These are phyloP conservation scores for Paraconiothyrium sp. DNA, from an alignment of 2,329 filamentous ascomycete genomes.

Conservation along the genomic window DNA sequence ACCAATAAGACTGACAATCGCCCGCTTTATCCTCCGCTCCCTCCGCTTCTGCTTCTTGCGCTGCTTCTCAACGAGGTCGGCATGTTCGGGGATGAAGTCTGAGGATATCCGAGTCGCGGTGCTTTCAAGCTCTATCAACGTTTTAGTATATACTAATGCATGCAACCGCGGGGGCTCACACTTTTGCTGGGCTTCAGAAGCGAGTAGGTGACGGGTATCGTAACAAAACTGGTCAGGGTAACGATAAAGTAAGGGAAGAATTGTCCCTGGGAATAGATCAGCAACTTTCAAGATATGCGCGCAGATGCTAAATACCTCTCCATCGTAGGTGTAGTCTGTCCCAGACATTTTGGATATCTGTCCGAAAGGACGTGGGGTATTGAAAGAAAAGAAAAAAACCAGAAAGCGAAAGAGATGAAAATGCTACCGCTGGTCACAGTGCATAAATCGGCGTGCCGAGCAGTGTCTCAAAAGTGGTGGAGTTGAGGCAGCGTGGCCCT, in stretches of 20 bases:
- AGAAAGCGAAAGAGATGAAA: constrained; percentile 31
- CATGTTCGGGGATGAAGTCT: constrained; percentile 82
- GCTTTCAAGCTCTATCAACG: constrained; percentile 71
- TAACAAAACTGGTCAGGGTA: constrained; percentile 86
- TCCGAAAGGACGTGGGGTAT: constrained; percentile 27
- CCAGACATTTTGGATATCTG: constrained; percentile 46
- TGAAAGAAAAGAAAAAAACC: constrained; percentile 18
- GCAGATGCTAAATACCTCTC: constrained; percentile 69
- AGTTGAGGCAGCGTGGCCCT: constrained; percentile 34
- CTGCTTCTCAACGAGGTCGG: constrained; percentile 81
- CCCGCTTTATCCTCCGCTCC: constrained; percentile 87
- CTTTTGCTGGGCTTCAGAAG: constrained; percentile 81
- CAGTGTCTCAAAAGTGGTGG: constrained; percentile 22
- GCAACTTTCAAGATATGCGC: constrained; percentile 5
- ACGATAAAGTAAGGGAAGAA: constrained; percentile 99
- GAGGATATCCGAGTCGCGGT: constrained; percentile 84
- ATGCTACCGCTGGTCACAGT: constrained; percentile 23
- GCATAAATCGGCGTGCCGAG: constrained; percentile 25
- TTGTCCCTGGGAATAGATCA: constrained; percentile 71
- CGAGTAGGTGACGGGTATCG: constrained; percentile 87
- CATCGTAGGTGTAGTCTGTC: constrained; percentile 97
- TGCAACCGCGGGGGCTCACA: constrained; percentile 43
- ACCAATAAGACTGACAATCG: constrained; percentile 76
- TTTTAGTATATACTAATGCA: constrained; percentile 21
- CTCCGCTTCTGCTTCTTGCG: constrained; percentile 88